Conservation (phyloP, 2,329 filamentous ascomycete species). For the Paraconiothyrium sp. region DNA sequence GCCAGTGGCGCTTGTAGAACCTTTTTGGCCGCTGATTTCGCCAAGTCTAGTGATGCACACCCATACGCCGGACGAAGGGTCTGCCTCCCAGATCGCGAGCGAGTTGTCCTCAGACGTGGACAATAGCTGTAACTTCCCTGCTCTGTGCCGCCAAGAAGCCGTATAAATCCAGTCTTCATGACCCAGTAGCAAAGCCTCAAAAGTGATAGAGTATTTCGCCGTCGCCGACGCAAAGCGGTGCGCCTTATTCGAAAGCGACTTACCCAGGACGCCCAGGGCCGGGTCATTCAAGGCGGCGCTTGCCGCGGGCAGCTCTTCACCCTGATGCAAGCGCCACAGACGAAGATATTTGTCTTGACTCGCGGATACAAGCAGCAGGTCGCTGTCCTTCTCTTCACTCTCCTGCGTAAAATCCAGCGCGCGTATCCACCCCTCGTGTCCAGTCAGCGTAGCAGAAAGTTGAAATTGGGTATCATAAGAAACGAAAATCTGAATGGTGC, state of each 20-base stretch:
- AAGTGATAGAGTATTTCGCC: conserved; percentile 81
- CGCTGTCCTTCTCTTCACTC: conserved; percentile 62
- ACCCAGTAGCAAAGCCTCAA: conserved; percentile 91
- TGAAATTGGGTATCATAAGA: conserved; percentile 68
- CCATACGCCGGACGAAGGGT: conserved; percentile 87
- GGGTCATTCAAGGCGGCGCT: conserved; percentile 66
- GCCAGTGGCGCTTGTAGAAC: conserved; percentile 93
- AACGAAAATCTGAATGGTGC: conserved; percentile 82
- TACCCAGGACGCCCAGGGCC: conserved; percentile 68
- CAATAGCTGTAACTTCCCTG: conserved; percentile 73
- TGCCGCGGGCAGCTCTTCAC: conserved; percentile 69
- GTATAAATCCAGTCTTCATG: conserved; percentile 99
- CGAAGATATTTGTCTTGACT: conserved; percentile 98
- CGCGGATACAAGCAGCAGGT: conserved; percentile 86
- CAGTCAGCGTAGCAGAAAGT: conserved; percentile 78
- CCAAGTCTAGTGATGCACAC: conserved; percentile 84
- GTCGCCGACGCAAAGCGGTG: conserved; percentile 72
- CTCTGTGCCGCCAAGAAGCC: conserved; percentile 72
- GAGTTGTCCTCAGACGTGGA: conserved; percentile 96
- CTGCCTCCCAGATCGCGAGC: conserved; percentile 89
- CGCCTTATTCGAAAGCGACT: conserved; percentile 87
- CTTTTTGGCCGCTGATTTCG: conserved; percentile 93
- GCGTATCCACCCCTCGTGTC: conserved; percentile 95
- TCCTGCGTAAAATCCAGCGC: conserved; percentile 82
- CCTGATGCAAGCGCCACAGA: conserved; percentile 85